Evolutionary conservation across 2,329 filamentous ascomycete genomes (phyloP).

Genomic region (Fusarium devonianum): DNA sequence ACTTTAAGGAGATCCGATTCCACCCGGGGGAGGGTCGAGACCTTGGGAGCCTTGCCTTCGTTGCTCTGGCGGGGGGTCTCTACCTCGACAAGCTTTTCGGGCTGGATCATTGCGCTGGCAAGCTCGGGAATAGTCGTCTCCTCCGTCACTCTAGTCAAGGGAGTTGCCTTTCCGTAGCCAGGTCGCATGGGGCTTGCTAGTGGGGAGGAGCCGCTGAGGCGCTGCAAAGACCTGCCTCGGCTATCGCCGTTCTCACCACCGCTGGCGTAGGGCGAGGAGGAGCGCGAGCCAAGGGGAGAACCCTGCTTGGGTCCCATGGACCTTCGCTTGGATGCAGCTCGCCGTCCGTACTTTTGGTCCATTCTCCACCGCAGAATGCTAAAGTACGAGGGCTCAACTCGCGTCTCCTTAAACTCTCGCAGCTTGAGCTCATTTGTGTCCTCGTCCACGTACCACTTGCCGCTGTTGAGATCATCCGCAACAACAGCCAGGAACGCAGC

Average conservation of each 20-base stretch:
- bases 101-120: slow-evolving; percentile 49
- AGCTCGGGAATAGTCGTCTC: slow-evolving; percentile 59
- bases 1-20: slow-evolving; percentile 49
- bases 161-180: slow-evolving; percentile 70
- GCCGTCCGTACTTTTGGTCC: slow-evolving; percentile 91
- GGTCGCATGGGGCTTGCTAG: slow-evolving; percentile 70
- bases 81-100: slow-evolving; percentile 62
- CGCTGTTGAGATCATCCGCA: slow-evolving; percentile 88
- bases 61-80: slow-evolving; percentile 60
- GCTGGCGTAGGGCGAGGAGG: slow-evolving; percentile 69
- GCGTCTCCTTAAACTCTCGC: slow-evolving; percentile 86
- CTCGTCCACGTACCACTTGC: slow-evolving; percentile 92
- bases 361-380: slow-evolving; percentile 94
- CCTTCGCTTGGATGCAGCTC: slow-evolving; percentile 58
- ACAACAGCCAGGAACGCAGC: slow-evolving; percentile 82
- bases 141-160: slow-evolving; percentile 77
- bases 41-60: slow-evolving; percentile 48
- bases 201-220: slow-evolving; percentile 70
- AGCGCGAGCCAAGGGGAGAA: slow-evolving; percentile 57
- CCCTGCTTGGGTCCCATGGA: slow-evolving; percentile 57
- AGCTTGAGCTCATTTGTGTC: slow-evolving; percentile 91
- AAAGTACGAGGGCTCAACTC: slow-evolving; percentile 91
- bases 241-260: slow-evolving; percentile 68
- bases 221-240: slow-evolving; percentile 75
- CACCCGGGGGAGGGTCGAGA: slow-evolving; percentile 44